Conservation (phyloP, 2,329 filamentous ascomycete species). For the Pseudogymnoascus sp. region DNA sequence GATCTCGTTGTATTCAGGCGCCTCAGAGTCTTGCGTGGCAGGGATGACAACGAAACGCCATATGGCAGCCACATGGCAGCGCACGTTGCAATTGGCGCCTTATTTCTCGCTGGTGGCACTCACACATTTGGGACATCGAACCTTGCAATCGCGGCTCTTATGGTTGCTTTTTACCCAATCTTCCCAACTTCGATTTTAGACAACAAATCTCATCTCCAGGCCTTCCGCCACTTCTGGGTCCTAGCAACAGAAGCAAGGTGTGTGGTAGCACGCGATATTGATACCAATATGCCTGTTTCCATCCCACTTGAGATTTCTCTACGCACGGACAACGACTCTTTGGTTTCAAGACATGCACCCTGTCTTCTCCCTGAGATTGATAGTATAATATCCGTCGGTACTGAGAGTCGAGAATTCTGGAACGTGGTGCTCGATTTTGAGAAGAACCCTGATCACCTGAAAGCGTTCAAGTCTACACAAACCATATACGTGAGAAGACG, state of each 20-base stretch:
- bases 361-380: slow-evolving; percentile 39
- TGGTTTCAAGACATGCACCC: slow-evolving; percentile 26
- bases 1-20: slow-evolving; percentile 79
- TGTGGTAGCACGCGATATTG: slow-evolving; percentile 77
- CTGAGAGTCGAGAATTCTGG: slow-evolving; percentile 54
- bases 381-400: slow-evolving; percentile 40
- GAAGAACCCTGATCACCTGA: slow-evolving; percentile 45
- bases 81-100: slow-evolving; percentile 80
- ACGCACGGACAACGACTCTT: slow-evolving; percentile 11
- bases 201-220: slow-evolving; percentile 89
- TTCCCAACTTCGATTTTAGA: slow-evolving; percentile 86
- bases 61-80: slow-evolving; percentile 92
- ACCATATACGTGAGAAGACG: slow-evolving; percentile 56
- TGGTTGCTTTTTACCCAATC: slow-evolving; percentile 89
- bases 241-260: slow-evolving; percentile 85
- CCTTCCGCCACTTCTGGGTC: slow-evolving; percentile 96
- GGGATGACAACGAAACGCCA: slow-evolving; percentile 72
- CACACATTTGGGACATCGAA: slow-evolving; percentile 86
- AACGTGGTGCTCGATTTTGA: slow-evolving; percentile 58
- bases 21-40: slow-evolving; percentile 78
- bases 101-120: slow-evolving; percentile 89
- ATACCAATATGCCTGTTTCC: slow-evolving; percentile 71
- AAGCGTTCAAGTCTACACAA: slow-evolving; percentile 51
- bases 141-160: slow-evolving; percentile 73
- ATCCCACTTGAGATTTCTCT: slow-evolving; percentile 57